Evolutionary conservation across 2,329 filamentous ascomycete genomes (phyloP).

Genomic region (Stagonosporopsis vannaccii): DNA sequence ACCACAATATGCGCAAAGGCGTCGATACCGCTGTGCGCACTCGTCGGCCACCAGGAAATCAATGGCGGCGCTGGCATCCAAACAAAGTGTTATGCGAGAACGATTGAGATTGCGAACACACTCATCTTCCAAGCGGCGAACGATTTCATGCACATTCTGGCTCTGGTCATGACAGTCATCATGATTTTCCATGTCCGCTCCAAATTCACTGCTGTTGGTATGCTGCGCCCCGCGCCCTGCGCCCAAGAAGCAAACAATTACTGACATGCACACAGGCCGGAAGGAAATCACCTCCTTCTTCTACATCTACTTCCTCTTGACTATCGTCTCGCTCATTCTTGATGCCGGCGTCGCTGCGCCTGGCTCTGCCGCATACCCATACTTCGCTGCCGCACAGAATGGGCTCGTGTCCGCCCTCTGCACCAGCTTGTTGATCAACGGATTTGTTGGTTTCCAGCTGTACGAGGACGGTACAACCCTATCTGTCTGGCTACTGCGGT

Average conservation of each 20-base stretch:
- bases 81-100: constrained; percentile 89
- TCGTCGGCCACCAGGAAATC: constrained; percentile 78
- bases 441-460: constrained; percentile 96
- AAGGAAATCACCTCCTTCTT: constrained; percentile 88
- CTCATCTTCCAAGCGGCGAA: constrained; percentile 96
- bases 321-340: constrained; percentile 85
- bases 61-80: constrained; percentile 78
- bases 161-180: constrained; percentile 89
- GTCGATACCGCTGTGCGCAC: constrained; percentile 84
- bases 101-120: constrained; percentile 95
- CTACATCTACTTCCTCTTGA: constrained; percentile 93
- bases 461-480: constrained; percentile 96
- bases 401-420: constrained; percentile 85
- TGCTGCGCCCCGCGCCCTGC: constrained; percentile 65
- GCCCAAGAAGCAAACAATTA: background rate
- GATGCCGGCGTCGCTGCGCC: constrained; percentile 93
- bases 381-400: constrained; percentile 88
- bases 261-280: constrained; percentile 58
- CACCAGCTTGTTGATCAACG: constrained; percentile 91
- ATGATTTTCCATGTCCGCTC: constrained; percentile 97
- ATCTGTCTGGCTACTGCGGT: constrained; percentile 89
- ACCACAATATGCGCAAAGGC: constrained; percentile 83
- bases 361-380: constrained; percentile 80
- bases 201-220: constrained; percentile 98
- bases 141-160: constrained; percentile 89